These are phyloP conservation scores for Capsicum chinense DNA, from an alignment of 257 asterid genomes.

Conservation along the genomic window DNA sequence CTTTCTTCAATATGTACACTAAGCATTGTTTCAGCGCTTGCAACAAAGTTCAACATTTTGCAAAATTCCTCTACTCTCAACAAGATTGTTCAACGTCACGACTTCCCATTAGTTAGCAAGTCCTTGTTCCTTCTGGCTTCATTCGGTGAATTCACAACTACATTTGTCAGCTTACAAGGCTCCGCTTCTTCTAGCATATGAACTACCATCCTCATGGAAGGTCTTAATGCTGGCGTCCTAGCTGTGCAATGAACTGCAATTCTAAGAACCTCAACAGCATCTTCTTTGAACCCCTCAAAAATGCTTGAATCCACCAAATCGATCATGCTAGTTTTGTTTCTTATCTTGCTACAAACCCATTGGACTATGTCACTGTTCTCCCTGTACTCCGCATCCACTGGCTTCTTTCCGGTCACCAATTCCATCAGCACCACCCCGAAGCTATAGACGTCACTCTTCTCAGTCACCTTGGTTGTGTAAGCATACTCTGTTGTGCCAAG, in stretches of 20 bases:
- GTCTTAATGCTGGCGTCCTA: slow-evolving; percentile 43
- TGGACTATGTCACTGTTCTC: slow-evolving; percentile 47
- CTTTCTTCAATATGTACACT: slow-evolving; percentile 14
- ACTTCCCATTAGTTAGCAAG: background rate
- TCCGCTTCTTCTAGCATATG: slow-evolving; percentile 53
- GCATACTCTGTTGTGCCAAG: slow-evolving; percentile 43
- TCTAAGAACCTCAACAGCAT: slow-evolving; percentile 44
- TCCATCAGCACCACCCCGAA: slow-evolving; percentile 54
- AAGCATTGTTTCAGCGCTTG: background rate
- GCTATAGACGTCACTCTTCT: slow-evolving; percentile 55
- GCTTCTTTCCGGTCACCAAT: slow-evolving; percentile 48
- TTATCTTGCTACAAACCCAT: slow-evolving; percentile 45
- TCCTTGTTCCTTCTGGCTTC: slow-evolving; percentile 20
- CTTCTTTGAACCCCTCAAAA: slow-evolving; percentile 39
- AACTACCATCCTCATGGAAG: slow-evolving; percentile 52
- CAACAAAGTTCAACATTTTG: background rate
- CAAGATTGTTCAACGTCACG: background rate
- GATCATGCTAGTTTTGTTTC: slow-evolving; percentile 29
- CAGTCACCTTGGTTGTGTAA: slow-evolving; percentile 42
- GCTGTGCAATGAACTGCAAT: slow-evolving; percentile 52
- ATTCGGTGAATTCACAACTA: slow-evolving; percentile 31
- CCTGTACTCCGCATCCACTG: slow-evolving; percentile 46
- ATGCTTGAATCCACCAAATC: slow-evolving; percentile 45
- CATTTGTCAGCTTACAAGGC: slow-evolving; percentile 40
- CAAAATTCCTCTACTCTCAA: background rate